Conservation (phyloP, 495 filamentous ascomycete genomes). For the Platismatia glauca region DNA sequence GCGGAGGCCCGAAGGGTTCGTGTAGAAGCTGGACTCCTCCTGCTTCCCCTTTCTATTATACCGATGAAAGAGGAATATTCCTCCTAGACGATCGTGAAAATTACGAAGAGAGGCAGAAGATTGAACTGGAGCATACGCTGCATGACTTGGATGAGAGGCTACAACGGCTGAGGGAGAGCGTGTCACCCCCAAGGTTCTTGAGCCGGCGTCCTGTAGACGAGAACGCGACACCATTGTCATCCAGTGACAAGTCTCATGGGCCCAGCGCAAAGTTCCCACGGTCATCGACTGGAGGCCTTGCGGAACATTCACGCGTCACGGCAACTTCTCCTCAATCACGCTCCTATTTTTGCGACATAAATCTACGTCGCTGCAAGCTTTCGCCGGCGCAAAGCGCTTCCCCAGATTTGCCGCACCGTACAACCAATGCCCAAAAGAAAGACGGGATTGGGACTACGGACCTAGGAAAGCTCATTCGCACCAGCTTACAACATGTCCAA, state of each 20-base stretch:
- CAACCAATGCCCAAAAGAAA: background rate
- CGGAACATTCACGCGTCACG: background rate
- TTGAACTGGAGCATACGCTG: background rate
- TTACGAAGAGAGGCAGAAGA: slow-evolving; percentile 1
- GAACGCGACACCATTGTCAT: background rate
- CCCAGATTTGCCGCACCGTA: background rate
- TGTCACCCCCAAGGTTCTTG: background rate
- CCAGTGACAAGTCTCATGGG: background rate
- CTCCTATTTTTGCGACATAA: background rate
- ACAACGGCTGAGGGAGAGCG: background rate
- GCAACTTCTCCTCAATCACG: background rate
- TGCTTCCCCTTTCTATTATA: background rate
- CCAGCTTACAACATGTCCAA: background rate
- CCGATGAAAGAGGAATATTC: background rate
- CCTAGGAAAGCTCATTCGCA: background rate
- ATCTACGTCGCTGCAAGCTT: background rate
- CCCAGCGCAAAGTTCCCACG: background rate
- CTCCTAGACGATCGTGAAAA: background rate
- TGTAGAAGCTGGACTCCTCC: slow-evolving; percentile 1
- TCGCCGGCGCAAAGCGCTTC: background rate
- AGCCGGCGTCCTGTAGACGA: background rate
- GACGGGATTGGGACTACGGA: background rate
- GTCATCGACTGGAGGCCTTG: background rate
- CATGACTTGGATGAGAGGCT: background rate
- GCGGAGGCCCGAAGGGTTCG: background rate